Percentiles rank a stretch among this genome's conserved stretches.
These are phyloP conservation scores for Dactylellina cionopaga DNA, from an alignment of 2,329 filamentous ascomycete species.

Conservation along the genomic window DNA sequence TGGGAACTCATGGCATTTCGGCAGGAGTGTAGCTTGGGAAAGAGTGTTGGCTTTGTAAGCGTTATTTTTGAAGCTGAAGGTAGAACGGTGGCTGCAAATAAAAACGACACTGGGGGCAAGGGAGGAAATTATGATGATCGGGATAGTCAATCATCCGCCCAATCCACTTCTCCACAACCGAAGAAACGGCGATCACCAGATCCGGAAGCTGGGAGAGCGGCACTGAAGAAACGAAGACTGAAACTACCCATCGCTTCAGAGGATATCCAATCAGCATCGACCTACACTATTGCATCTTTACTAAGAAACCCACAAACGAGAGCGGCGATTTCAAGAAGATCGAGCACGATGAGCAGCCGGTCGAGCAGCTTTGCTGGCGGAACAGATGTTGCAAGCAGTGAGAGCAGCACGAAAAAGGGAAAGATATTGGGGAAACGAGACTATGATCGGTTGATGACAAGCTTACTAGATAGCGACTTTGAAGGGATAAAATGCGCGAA, in stretches of 20 bases:
- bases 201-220: background rate
- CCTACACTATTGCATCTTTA: slow-evolving; percentile 43
- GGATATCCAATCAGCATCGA: slow-evolving; percentile 37
- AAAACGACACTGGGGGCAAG: background rate
- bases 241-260: slow-evolving; percentile 12
- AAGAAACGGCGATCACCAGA: slow-evolving; percentile 23
- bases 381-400: slow-evolving; percentile 60
- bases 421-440: slow-evolving; percentile 60
- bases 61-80: slow-evolving; percentile 78
- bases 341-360: slow-evolving; percentile 17
- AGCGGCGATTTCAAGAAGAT: slow-evolving; percentile 9
- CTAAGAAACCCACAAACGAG: slow-evolving; percentile 32
- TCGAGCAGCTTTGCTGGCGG: slow-evolving; percentile 54
- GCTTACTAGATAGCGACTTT: slow-evolving; percentile 63
- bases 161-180: background rate
- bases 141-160: slow-evolving; percentile 15
- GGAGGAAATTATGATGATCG: slow-evolving; percentile 7
- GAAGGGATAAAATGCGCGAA: slow-evolving; percentile 60
- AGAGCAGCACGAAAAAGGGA: slow-evolving; percentile 57
- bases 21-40: slow-evolving; percentile 92
- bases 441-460: slow-evolving; percentile 61
- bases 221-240: slow-evolving; percentile 2
- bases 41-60: slow-evolving; percentile 95
- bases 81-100: slow-evolving; percentile 48
- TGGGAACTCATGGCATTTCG: slow-evolving; percentile 99